Evolutionary conservation across 176 grass and related monocot genomes (phyloP), one percentile per base, ranked within the genome.

Genomic region (Ensete glaucum): DNA sequence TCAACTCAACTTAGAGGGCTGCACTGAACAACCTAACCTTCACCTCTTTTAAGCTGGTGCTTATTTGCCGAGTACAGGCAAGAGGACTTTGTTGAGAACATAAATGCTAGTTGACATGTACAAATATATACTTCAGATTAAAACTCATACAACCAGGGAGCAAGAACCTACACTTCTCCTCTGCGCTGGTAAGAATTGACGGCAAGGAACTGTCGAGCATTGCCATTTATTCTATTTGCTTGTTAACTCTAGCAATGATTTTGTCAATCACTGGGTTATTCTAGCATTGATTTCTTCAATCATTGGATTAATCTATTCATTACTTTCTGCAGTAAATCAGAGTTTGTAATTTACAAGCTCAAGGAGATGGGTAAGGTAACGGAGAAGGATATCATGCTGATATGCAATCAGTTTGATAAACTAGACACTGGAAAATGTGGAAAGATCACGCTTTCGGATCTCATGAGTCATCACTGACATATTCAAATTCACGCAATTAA

Each of bases 331-430:
- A 98, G 94, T 43, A 98, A 91, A 89, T 93, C 94, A 15, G 94
- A 98, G 82, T 98, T 91, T 70, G 90, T 84, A 3, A 65, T 98
- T 69, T 98, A 98, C 77, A 98, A 93, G 83, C 86, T 93, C 13
- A 98, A 98, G 82, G 88, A 93, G 72, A 98, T 93, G 90, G 90
- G 83, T 19, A 98, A 91, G 86, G 83, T 98, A 52, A 73, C 85
- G 0, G 94, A 98, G 8, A 97, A 88, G 56, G 90, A 98, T 62
- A 77, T 93, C 24, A 85, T 75, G 80, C 89, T 85, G 84, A 87
- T 98, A 69, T 87, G 85, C 0, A 75, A 98, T 9, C 90, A 98
- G 62, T 98, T 98, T 69, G 90, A 93, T 22, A 90, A 83, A 72
- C 74, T 98, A 54, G 94, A 98, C 75, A 71, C 71, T 25, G 88